A percentile compares a stretch with the other conserved stretches of the same genome.
These are phyloP conservation scores for Cynara cardunculus DNA, from an alignment of 129 eudicot genomes.

Conservation along the genomic window DNA sequence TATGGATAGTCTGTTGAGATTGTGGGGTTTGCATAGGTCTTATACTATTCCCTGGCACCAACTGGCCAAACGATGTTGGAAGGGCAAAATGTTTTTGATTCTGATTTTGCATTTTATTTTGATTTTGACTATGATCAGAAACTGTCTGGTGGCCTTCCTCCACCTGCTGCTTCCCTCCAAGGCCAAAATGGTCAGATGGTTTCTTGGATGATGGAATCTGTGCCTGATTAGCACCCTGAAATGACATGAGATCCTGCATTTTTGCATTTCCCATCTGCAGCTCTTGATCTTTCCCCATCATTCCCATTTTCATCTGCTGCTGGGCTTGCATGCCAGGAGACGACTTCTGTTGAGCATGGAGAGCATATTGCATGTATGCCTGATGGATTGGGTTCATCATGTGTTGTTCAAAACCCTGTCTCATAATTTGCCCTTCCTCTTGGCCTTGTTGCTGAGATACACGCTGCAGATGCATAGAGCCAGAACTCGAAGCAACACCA, in stretches of 20 bases:
- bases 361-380: slow-evolving; percentile 82
- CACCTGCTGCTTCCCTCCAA: slow-evolving; percentile 44
- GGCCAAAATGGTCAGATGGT: slow-evolving; percentile 51
- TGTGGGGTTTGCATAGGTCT: slow-evolving; percentile 56
- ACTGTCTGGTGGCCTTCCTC: slow-evolving; percentile 45
- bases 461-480: slow-evolving; percentile 64
- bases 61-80: slow-evolving; percentile 52
- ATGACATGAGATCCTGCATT: slow-evolving; percentile 51
- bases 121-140: slow-evolving; percentile 53
- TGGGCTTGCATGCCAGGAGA: slow-evolving; percentile 61
- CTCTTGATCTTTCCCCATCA: slow-evolving; percentile 61
- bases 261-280: slow-evolving; percentile 47
- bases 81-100: slow-evolving; percentile 42
- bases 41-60: slow-evolving; percentile 28
- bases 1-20: slow-evolving; percentile 53
- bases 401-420: slow-evolving; percentile 74
- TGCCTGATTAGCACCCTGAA: slow-evolving; percentile 59
- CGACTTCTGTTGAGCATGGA: slow-evolving; percentile 58
- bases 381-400: slow-evolving; percentile 70
- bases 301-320: slow-evolving; percentile 63
- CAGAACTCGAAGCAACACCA: slow-evolving; percentile 47
- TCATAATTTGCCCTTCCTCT: slow-evolving; percentile 61
- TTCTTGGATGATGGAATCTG: slow-evolving; percentile 56
- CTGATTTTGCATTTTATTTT: slow-evolving; percentile 44
- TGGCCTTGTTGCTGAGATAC: slow-evolving; percentile 53